Base-by-base conservation (phyloP, 2,329 filamentous ascomycete species). In the Ascochyta lentis region DNA sequence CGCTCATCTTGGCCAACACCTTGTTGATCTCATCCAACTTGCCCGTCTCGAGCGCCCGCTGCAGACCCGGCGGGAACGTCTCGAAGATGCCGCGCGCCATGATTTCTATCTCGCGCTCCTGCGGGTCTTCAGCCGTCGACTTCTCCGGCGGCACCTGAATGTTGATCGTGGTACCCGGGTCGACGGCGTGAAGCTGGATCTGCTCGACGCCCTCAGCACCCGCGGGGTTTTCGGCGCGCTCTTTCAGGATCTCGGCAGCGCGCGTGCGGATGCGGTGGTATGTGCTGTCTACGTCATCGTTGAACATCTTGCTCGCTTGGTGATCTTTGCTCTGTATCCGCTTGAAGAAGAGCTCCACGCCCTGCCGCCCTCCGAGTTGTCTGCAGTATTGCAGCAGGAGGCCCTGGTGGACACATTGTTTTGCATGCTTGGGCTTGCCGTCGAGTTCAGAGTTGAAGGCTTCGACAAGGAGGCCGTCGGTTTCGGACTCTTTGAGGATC, bases 131-230 rank as follows among this genome's bases (percentile, higher is more conserved):
- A 0, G 71, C 55, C 0, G 61, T 61, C 0, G 72, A 63, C 7
- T 86, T 82, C 35, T 82, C 81, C 0, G 89, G 81, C 12, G 95
- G 94, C 35, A 96, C 89, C 50, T 79, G 85, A 76, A 98, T 97
- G 72, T 91, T 90, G 74, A 99, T 97, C 58, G 90, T 89, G 3
- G 94, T 97, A 43, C 89, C 90, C 0, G 94, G 94, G 75, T 97
- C 92, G 10, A 99, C 93, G 13, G 95, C 94, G 73, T 99, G 95
- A 42, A 99, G 84, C 77, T 99, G 96, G 65, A 99, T 99, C 77
- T 97, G 94, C 79, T 99, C 95, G 9, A 96, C 89, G 19, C 89
- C 91, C 23, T 83, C 85, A 2, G 78, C 77, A 7, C 80, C 80
- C 19, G 80, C 81, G 6, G 79, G 81, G 40, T 82, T 76, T 42